Base-by-base conservation (phyloP, 768 basidiomycete genomes). In the Lanmaoa pseudosensibilis region DNA sequence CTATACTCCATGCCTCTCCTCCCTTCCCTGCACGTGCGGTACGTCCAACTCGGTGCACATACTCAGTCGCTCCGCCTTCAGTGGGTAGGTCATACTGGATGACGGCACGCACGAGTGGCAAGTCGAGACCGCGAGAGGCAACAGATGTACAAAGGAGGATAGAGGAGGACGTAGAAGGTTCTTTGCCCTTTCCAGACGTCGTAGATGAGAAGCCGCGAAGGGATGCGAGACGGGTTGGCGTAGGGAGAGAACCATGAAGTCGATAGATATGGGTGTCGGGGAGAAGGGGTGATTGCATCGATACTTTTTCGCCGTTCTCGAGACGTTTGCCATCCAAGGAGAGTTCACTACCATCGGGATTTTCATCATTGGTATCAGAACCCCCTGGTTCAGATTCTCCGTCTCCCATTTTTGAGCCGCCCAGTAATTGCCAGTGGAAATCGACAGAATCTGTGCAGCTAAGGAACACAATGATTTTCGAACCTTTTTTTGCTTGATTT, bases 391-490 rank as follows among this genome's bases (percentile, higher is more conserved):
- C 69, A 1, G 60, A 59, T 7, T 62, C 71, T 10, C 64, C 66
- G 2, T 62, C 74, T 9, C 78, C 83, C 90, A 96, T 94, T 6
- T 73, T 65, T 19, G 91, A 77, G 5, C 85, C 83, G 0, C 87
- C 88, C 1, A 98, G 73, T 21, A 98, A 75, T 48, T 80, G 83
- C 92, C 93, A 98, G 68, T 96, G 94, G 66, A 93, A 98, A 70
- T 99, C 96, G 18, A 99, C 97, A 3, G 97, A 95, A 72, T 98
- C 96, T 6, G 94, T 98, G 65, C 94, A 98, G 63, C 91, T 96
- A 58, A 99, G 76, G 74, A 99, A 99, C 6, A 99, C 93, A 46
- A 99, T 93, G 53, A 97, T 83, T 72, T 91, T 93, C 40, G 79
- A 79, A 12, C 82, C 82, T 40, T 77, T 76, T 32, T 70, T 78